These are phyloP conservation scores for Polygonum maritimum DNA, from an alignment of 148 eudicot genomes.

Conservation along the genomic window DNA sequence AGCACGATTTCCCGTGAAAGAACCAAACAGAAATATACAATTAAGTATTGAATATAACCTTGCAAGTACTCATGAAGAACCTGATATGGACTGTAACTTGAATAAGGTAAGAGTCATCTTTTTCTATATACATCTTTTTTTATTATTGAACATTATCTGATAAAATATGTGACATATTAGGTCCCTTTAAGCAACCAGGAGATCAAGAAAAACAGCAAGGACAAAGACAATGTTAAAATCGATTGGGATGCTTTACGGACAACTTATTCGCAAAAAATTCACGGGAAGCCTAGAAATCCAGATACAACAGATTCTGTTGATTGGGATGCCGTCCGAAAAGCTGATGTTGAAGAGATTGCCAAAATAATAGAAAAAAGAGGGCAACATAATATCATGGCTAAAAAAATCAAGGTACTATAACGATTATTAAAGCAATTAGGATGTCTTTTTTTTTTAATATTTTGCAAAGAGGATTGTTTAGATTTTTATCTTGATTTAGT, in stretches of 20 bases:
- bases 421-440: not conserved
- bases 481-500: not conserved
- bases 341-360: conserved; percentile 22
- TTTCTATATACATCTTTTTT: not conserved
- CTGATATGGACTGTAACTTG: not conserved
- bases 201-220: not conserved
- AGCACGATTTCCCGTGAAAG: not conserved
- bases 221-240: not conserved
- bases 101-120: not conserved
- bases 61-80: not conserved
- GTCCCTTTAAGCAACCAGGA: not conserved
- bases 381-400: conserved; percentile 29
- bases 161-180: not conserved
- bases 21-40: not conserved
- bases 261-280: conserved; percentile 7
- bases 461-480: not conserved
- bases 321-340: conserved; percentile 28
- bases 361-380: conserved; percentile 27
- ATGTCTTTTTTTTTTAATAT: no score
- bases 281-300: not conserved
- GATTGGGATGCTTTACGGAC: conserved; percentile 17
- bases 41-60: not conserved
- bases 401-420: conserved; percentile 27
- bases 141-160: not conserved
- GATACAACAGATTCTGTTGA: conserved; percentile 26